Evolutionary conservation across 2,329 filamentous ascomycete genomes (phyloP).

Genomic region (Chaetomium globosum): DNA sequence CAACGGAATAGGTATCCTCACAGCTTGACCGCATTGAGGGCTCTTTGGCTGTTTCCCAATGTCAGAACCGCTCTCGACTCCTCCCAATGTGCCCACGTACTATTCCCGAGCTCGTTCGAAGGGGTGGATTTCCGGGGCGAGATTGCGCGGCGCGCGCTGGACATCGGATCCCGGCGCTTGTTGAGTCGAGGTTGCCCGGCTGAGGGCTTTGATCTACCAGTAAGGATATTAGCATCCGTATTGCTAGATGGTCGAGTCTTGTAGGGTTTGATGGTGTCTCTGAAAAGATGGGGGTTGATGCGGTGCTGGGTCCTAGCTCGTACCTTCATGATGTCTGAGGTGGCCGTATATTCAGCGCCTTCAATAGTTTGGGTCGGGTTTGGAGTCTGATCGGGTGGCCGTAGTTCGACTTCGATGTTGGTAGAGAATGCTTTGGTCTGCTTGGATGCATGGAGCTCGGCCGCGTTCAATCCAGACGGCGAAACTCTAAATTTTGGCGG

Average conservation of each 20-base stretch:
- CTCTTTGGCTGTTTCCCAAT: constrained; percentile 32
- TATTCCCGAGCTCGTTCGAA: constrained; percentile 40
- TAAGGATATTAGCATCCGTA: constrained; percentile 22
- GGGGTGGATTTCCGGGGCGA: constrained; percentile 39
- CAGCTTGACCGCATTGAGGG: constrained; percentile 40
- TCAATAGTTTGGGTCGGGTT: neutral
- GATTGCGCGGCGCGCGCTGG: constrained; percentile 39
- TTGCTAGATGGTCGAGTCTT: neutral
- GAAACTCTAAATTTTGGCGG: constrained; percentile 38
- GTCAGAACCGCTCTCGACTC: constrained; percentile 22
- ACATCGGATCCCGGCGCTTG: constrained; percentile 41
- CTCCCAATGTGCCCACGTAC: constrained; percentile 26
- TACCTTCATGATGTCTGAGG: constrained; percentile 30
- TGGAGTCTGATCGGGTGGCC: neutral
- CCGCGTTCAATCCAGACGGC: constrained; percentile 13
- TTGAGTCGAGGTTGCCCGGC: constrained; percentile 38
- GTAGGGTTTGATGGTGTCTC: neutral
- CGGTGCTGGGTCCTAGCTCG: neutral
- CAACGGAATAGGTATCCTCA: constrained; percentile 18
- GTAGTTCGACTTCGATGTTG: neutral
- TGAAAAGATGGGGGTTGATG: neutral
- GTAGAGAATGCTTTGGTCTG: neutral
- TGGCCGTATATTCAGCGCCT: too few species aligned
- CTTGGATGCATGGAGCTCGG: constrained; percentile 12
- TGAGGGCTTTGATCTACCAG: constrained; percentile 41